A percentile compares a stretch with the other conserved stretches of the same genome.
These are phyloP conservation scores for Huiozyma sinensis DNA, from an alignment of 805 yeast genomes.

Conservation along the genomic window DNA sequence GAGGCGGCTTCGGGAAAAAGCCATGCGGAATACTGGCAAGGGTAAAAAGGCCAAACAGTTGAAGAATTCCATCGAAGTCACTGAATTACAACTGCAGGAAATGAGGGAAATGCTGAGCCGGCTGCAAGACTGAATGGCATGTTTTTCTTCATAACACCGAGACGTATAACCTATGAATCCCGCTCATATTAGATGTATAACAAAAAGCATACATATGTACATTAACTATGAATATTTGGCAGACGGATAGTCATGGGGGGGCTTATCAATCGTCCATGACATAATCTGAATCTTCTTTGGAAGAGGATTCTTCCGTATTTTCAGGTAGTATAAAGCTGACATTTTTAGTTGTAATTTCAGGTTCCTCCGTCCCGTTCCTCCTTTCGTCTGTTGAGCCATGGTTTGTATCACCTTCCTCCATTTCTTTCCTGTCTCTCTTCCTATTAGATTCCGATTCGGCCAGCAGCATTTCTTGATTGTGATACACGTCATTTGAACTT, in stretches of 20 bases:
- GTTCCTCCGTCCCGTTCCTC: not conserved
- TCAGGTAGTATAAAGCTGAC: conserved; percentile 7
- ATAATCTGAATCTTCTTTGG: conserved; percentile 1
- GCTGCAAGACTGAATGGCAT: not conserved
- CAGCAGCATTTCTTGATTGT: no score
- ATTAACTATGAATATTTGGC: no score
- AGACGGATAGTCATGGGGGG: no score
- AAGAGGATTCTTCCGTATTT: no score
- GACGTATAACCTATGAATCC: no score
- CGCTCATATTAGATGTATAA: no score
- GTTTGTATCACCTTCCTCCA: conserved; percentile 2
- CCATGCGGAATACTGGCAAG: not conserved
- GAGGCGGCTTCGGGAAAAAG: no score
- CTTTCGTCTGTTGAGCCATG: no score
- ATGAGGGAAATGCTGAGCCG: conserved; percentile 14
- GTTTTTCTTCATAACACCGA: no score
- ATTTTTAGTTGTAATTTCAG: conserved; percentile 1
- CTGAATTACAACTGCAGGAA: conserved; percentile 22
- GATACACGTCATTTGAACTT: no score
- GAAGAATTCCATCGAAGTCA: conserved; percentile 20
- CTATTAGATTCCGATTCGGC: not conserved
- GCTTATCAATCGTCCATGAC: not conserved
- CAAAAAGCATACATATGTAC: no score
- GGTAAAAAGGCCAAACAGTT: conserved; percentile 6
- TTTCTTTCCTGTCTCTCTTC: conserved; percentile 8